Conservation (phyloP, 345 rosid genomes). For the Camelina laxa region DNA sequence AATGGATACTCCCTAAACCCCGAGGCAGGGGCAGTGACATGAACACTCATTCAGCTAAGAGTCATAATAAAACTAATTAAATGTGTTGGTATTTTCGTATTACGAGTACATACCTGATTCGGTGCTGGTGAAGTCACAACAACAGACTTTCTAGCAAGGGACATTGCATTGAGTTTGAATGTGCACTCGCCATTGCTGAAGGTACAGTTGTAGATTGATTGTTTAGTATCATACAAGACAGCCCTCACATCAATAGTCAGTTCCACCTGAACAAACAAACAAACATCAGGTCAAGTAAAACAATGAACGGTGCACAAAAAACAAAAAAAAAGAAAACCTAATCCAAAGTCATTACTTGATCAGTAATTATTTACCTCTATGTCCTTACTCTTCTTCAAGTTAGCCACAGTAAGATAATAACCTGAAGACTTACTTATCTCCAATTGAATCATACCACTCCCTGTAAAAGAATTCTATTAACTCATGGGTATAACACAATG, state of each 20-base stretch:
- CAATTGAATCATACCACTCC: slow-evolving; percentile 61
- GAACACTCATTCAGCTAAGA: not conserved
- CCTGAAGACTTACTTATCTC: slow-evolving; percentile 55
- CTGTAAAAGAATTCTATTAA: slow-evolving; percentile 47
- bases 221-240: slow-evolving; percentile 65
- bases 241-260: slow-evolving; percentile 58
- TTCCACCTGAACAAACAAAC: slow-evolving; percentile 60
- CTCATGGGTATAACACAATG: slow-evolving; percentile 23
- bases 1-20: slow-evolving; percentile 48
- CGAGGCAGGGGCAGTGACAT: slow-evolving; percentile 19
- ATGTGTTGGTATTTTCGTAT: not conserved
- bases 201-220: slow-evolving; percentile 74
- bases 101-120: slow-evolving; percentile 48
- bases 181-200: slow-evolving; percentile 59
- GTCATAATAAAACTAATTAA: not conserved
- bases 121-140: slow-evolving; percentile 65
- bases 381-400: slow-evolving; percentile 66
- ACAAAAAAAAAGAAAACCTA: not conserved
- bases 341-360: slow-evolving; percentile 17
- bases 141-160: slow-evolving; percentile 55
- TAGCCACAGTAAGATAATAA: slow-evolving; percentile 72
- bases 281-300: slow-evolving; percentile 24
- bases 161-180: slow-evolving; percentile 49
- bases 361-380: slow-evolving; percentile 53
- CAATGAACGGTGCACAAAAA: not conserved